Evolutionary conservation across 768 basidiomycete genomes (phyloP).

Genomic region (Mycena alexandri): DNA sequence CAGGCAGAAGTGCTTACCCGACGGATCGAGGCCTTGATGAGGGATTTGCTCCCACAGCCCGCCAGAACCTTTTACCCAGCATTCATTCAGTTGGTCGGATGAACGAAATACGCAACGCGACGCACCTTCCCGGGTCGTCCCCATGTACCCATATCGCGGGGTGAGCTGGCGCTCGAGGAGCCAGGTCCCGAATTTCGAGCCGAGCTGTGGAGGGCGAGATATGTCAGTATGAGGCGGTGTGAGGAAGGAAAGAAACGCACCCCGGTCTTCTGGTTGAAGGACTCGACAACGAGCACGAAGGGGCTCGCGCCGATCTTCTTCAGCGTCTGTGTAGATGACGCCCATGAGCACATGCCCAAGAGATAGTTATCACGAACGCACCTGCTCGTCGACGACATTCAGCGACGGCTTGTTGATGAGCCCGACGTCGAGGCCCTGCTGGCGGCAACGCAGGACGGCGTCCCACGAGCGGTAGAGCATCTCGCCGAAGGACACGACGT

Average conservation of each 20-base stretch:
- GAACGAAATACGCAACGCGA: constrained; percentile 28
- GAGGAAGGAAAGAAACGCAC: constrained; percentile 45
- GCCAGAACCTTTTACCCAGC: constrained; percentile 59
- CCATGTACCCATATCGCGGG: constrained; percentile 87
- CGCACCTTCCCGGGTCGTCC: constrained; percentile 77
- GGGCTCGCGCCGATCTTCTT: constrained; percentile 78
- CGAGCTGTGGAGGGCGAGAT: constrained; percentile 58
- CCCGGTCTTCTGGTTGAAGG: constrained; percentile 92
- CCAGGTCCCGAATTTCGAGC: constrained; percentile 89
- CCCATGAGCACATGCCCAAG: neutral
- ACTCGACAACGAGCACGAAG: constrained; percentile 89
- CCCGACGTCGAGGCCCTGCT: constrained; percentile 83
- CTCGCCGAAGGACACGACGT: constrained; percentile 89
- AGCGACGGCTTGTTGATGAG: constrained; percentile 89
- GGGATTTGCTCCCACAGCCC: constrained; percentile 90
- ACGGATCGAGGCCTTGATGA: constrained; percentile 82
- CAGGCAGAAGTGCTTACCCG: constrained; percentile 57
- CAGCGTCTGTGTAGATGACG: constrained; percentile 61
- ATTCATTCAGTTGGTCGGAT: constrained; percentile 30
- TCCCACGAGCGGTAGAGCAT: constrained; percentile 89
- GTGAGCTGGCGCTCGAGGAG: constrained; percentile 84
- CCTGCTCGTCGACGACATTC: constrained; percentile 87
- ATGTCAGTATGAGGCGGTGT: neutral
- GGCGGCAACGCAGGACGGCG: constrained; percentile 80
- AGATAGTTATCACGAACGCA: constrained; percentile 40